Percentiles rank a stretch among this genome's conserved stretches.
Conservation (phyloP, 208 protist genomes). For the Acanthamoeba lenticulata region DNA sequence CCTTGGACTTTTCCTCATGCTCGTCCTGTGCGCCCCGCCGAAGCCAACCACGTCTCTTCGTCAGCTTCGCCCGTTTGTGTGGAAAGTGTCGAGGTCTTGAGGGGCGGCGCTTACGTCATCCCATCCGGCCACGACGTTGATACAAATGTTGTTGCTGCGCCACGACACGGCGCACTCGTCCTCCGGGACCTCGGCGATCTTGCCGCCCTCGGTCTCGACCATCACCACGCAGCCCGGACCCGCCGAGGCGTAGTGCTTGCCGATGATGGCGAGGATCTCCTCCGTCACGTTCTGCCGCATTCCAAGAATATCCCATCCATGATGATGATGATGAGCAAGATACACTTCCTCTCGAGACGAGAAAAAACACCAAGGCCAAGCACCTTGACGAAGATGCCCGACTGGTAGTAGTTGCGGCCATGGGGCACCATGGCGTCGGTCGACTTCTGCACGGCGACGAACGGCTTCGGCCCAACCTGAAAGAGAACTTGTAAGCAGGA, state of each 20-base stretch:
- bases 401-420: slow-evolving; percentile 26
- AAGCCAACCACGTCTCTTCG: background rate
- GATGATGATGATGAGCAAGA: too few species aligned
- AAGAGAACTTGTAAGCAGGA: too few species aligned
- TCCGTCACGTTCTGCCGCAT: background rate
- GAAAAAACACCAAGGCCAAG: background rate
- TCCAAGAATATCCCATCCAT: background rate
- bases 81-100: background rate
- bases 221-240: background rate
- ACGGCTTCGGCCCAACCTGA: background rate
- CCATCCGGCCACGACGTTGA: background rate
- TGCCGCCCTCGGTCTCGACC: slow-evolving; percentile 7
- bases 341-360: background rate
- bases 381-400: background rate
- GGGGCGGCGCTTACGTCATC: background rate
- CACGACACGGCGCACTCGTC: background rate
- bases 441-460: background rate
- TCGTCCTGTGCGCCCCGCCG: background rate
- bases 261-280: background rate
- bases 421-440: background rate
- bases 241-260: background rate
- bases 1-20: background rate
- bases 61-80: background rate
- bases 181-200: background rate
- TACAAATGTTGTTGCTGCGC: background rate